These are phyloP conservation scores for Trypanosomatidae sp. DNA, from an alignment of 208 protist genomes.

Conservation along the genomic window DNA sequence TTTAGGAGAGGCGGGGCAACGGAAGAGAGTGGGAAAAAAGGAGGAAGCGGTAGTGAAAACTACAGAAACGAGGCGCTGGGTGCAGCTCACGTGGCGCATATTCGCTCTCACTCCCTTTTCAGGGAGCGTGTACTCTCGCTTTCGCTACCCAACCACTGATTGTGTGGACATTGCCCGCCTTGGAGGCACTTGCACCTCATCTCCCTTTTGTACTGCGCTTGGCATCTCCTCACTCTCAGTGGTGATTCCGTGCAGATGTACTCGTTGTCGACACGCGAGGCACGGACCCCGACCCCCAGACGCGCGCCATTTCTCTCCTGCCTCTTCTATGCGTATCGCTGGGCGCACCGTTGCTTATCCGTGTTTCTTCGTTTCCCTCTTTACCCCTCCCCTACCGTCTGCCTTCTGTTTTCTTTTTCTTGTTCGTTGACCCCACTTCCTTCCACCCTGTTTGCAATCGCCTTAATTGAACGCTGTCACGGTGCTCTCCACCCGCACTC, in stretches of 20 bases:
- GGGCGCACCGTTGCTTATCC: not conserved
- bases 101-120: not conserved
- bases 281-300: not conserved
- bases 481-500: not conserved
- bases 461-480: not conserved
- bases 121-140: not conserved
- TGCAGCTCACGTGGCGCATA: not conserved
- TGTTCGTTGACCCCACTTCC: not conserved
- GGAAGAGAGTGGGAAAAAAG: too few relatives aligned
- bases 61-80: not conserved
- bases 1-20: slow-evolving; percentile 15
- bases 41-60: not conserved
- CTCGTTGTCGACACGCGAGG: not conserved
- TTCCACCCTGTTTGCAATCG: not conserved
- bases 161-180: not conserved
- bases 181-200: not conserved
- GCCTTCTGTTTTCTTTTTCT: not conserved
- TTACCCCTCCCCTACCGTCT: not conserved
- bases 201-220: not conserved
- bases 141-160: not conserved
- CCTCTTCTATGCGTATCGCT: not conserved
- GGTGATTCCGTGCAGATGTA: not conserved
- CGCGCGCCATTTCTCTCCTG: not conserved
- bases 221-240: not conserved
- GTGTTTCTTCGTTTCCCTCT: not conserved